Base-by-base conservation (phyloP, 2,329 filamentous ascomycete species). In the Blumeria hordei region DNA sequence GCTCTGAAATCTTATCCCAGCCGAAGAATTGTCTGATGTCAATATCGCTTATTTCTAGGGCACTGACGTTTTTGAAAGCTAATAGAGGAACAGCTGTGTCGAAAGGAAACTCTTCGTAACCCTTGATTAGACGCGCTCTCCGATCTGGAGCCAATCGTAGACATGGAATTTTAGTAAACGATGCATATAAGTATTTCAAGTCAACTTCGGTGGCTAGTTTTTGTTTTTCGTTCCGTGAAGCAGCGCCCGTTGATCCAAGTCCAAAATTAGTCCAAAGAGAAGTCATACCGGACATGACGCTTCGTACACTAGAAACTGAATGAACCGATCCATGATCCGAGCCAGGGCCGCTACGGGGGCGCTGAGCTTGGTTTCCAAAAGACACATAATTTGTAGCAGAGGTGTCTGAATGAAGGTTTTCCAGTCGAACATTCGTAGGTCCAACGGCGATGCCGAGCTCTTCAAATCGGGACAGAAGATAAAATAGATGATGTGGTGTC, bases 11-110 rank as follows among this genome's bases (percentile, higher is more conserved):
- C 57, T 85, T 80, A 66, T 98, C 90, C 92, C 92, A 98, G 56
- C 92, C 92, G 68, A 88, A 94, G 69, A 96, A 95, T 62, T 94
- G 88, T 58, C 92, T 80, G 66, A 94, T 95, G 68, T 98, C 92
- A 65, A 96, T 83, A 69, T 93, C 88, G 69, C 83, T 88, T 54
- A 98, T 85, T 67, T 98, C 92, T 59, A 98, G 74, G 21, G 87
- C 84, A 68, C 90, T 90, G 55, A 96, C 72, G 62, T 96, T 98
- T 70, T 98, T 96, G 76, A 98, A 96, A 8, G 85, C 85, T 67
- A 94, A 83, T n/a, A 98, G 74, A 18, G 92, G 92, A 34, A 98
- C 92, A 18, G 92, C 92, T 28, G 87, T 94, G 68, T 98, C 92
- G 67, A 96, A 95, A 2, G 92, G 92, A 61, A 96, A 98, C 68